Base-by-base conservation (phyloP, 257 asterid genomes). In the Cruciata laevipes region DNA sequence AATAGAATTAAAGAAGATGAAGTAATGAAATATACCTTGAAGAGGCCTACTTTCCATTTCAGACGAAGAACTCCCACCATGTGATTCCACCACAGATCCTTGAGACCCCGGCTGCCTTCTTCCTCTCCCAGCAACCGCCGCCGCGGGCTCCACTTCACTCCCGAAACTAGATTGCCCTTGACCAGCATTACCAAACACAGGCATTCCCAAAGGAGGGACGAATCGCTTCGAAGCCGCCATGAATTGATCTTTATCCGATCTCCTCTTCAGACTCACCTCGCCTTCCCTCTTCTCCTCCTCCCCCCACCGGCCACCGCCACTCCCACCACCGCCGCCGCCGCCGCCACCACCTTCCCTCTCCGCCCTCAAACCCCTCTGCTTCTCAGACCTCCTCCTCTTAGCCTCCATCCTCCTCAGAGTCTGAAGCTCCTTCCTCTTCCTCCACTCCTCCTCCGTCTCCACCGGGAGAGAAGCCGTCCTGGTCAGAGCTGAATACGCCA, bases 371-470 rank as follows among this genome's bases (percentile, higher is more conserved):
- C 59, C 86, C 77, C 83, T 89, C 83, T 83, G 97, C 57, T 89
- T 92, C 86, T 87, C 95, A 1, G 94, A 87, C 81, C 96, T 83
- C 64, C 98, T 79, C 75, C 89, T 77, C 83, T 92, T 92, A 37
- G 98, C 98, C 83, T 85, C 96, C 96, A 92, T 81, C 78, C 98
- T 85, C 59, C 97, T 81, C 81, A 92, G 69, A 20, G 85, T 85
- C 82, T 92, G 98, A 79, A 86, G 67, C 77, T 89, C 95, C 69
- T 92, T 92, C 83, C 98, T 81, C 84, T 89, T 92, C 73, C 97
- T 85, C 96, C 96, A 89, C 75, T 86, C 97, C 69, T 89, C 95
- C 82, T 92, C 98, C 9, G 86, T 82, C 83, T 85, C 98, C 65
- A 76, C 95, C 4, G 98, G 97, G 75, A 92, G 81, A 4, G 98